phyloP scores from a whole-genome alignment of 495 filamentous ascomycete genomes.

The Aspergillus cavernicola region DNA sequence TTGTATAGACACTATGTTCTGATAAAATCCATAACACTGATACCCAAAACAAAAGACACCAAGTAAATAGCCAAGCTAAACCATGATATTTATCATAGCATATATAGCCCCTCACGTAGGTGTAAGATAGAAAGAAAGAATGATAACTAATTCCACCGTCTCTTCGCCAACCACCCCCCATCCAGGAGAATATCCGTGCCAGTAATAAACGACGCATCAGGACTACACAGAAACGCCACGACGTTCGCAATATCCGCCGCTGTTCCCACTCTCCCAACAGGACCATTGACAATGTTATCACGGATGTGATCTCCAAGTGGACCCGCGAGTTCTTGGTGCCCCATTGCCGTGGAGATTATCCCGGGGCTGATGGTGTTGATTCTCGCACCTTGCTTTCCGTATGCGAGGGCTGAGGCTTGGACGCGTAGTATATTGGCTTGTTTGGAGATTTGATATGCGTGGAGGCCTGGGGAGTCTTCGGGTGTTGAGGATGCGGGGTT shows the following conservation, averaged over 20 bases:
- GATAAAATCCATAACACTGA: too few species aligned
- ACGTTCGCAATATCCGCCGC: slow-evolving; percentile 53
- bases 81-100: too few species aligned
- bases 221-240: slow-evolving; percentile 10
- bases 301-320: slow-evolving; percentile 28
- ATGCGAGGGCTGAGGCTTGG: slow-evolving; percentile 50
- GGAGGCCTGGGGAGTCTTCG: not conserved
- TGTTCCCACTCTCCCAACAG: not conserved
- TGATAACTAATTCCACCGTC: slow-evolving; percentile 5
- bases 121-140: too few species aligned
- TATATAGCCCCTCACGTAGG: too few species aligned
- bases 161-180: slow-evolving; percentile 4
- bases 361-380: slow-evolving; percentile 82
- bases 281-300: slow-evolving; percentile 48
- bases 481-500: not conserved
- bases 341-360: slow-evolving; percentile 75
- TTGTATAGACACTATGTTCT: too few species aligned
- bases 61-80: too few species aligned
- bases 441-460: slow-evolving; percentile 14
- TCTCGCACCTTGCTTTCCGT: slow-evolving; percentile 68
- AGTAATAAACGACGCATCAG: slow-evolving; percentile 12
- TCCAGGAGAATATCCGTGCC: slow-evolving; percentile 13
- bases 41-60: too few species aligned
- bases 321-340: slow-evolving; percentile 3
- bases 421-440: slow-evolving; percentile 17